phyloP scores from a whole-genome alignment of 495 filamentous ascomycete genomes.

The Cryomyces minteri region DNA sequence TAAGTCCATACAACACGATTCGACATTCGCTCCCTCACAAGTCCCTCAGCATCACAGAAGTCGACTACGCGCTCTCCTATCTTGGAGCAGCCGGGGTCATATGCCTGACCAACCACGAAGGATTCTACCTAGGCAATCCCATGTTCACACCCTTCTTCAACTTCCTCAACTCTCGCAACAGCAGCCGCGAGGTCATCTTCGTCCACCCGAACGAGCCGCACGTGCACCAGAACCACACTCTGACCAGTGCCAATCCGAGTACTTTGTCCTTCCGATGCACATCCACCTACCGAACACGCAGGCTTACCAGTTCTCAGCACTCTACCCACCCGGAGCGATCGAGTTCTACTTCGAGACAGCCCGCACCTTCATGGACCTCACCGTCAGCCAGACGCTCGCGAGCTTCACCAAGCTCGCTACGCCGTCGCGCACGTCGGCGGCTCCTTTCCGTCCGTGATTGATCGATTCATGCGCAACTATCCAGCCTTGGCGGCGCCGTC shows the following conservation, averaged over 20 bases:
- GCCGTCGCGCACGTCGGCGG: constrained; percentile 13
- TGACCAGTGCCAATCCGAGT: constrained; percentile 11
- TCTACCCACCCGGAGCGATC: constrained; percentile 8
- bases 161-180: constrained; percentile 2
- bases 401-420: constrained; percentile 11
- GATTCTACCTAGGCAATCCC: constrained; percentile 8
- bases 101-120: constrained; percentile 14
- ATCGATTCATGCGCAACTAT: constrained; percentile 13
- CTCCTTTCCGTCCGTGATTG: constrained; percentile 11
- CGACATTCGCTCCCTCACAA: neutral
- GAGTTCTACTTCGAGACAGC: constrained; percentile 17
- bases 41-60: constrained; percentile 2
- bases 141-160: constrained; percentile 7
- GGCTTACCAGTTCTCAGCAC: constrained; percentile 4
- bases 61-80: constrained; percentile 9
- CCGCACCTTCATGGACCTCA: constrained; percentile 11
- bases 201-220: constrained; percentile 13
- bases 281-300: neutral
- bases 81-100: constrained; percentile 9
- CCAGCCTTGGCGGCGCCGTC: too few relatives aligned
- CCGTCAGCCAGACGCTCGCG: constrained; percentile 8
- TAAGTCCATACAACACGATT: too few relatives aligned
- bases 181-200: constrained; percentile 7
- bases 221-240: constrained; percentile 2
- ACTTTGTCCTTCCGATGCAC: neutral